Base-by-base conservation (phyloP, 2,329 filamentous ascomycete species). In the Cladophialophora bantiana region DNA sequence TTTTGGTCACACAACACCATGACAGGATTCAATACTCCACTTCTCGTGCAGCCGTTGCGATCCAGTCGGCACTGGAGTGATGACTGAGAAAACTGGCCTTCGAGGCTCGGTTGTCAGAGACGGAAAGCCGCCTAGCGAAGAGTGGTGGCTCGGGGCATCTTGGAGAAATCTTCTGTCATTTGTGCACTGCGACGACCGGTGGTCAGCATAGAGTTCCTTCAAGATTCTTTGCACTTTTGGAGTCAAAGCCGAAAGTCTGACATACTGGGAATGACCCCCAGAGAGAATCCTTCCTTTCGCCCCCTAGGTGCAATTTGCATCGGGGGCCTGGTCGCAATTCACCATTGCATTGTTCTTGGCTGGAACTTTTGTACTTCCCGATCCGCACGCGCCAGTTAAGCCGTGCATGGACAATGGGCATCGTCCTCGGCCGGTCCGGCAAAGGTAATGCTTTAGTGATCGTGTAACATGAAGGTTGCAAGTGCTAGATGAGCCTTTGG, bases 351-450 rank as follows among this genome's bases (percentile, higher is more conserved):
- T 50, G 45, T 50, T 31, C 45, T 50, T 50, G 45, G 45, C 45
- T 50, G 45, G 45, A 50, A 50, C 45, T 50, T 50, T 50, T 50
- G 45, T 50, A 50, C 45, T 26, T 26, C 26, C 45, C 45, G 45
- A 50, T 50, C 45, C 18, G 45, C 20, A 20, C 9, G 9, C 36
- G 10, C 18, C 45, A 31, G 40, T 31, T 40, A 34, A 36, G 15
- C 40, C 5, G 9, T 50, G 48, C 5, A 7, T 50, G 48, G 57
- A 2, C 40, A 42, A 35, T 35, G 13, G 12, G 55, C 10, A n/a
- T n/a, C 34, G 35, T 58, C n/a, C 36, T 31, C 34, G 32, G 34
- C 31, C 42, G 42, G 7, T 18, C 42, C 42, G 42, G 42, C 45
- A 18, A 10, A 26, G 26, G 26, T 26, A 26, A n/a, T 13, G 15